phyloP scores from a whole-genome alignment of 805 yeast species.

The Scheffersomyces coipomensis region DNA sequence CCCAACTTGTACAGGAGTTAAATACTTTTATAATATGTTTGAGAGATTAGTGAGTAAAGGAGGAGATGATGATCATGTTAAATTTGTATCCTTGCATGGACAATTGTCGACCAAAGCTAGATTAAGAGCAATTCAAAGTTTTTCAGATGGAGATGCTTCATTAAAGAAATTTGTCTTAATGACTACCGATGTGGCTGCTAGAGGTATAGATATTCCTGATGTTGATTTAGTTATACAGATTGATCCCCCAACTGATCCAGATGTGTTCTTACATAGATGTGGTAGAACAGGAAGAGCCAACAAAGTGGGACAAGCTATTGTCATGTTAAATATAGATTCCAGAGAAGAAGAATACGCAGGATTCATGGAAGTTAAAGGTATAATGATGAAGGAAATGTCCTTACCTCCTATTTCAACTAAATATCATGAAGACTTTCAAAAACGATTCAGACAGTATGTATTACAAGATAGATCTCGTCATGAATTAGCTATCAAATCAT shows the following conservation, averaged over 20 bases:
- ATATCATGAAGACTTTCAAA: constrained; percentile 23
- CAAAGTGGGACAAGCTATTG: constrained; percentile 73
- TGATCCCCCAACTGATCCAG: constrained; percentile 94
- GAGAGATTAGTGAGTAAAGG: constrained; percentile 33
- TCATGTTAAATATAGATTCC: constrained; percentile 65
- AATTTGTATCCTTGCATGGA: constrained; percentile 82
- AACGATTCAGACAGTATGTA: constrained; percentile 49
- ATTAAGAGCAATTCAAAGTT: constrained; percentile 63
- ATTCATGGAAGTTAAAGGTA: constrained; percentile 69
- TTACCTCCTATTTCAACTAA: constrained; percentile 16
- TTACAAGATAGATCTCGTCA: constrained; percentile 75
- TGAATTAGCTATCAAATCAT: constrained; percentile 76
- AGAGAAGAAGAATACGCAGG: constrained; percentile 81
- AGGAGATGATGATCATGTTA: constrained; percentile 24
- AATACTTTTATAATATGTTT: constrained; percentile 65
- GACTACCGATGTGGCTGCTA: constrained; percentile 98
- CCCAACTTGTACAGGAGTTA: constrained; percentile 86
- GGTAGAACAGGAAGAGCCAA: constrained; percentile 97
- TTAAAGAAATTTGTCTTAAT: constrained; percentile 59
- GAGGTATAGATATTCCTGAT: constrained; percentile 94
- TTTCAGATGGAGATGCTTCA: constrained; percentile 45
- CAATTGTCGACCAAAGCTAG: constrained; percentile 82
- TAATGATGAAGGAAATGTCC: constrained; percentile 45
- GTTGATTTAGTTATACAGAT: constrained; percentile 92
- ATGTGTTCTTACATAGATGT: constrained; percentile 86